Conservation (phyloP, 805 yeast genomes). For the Yarrowia sp. region DNA sequence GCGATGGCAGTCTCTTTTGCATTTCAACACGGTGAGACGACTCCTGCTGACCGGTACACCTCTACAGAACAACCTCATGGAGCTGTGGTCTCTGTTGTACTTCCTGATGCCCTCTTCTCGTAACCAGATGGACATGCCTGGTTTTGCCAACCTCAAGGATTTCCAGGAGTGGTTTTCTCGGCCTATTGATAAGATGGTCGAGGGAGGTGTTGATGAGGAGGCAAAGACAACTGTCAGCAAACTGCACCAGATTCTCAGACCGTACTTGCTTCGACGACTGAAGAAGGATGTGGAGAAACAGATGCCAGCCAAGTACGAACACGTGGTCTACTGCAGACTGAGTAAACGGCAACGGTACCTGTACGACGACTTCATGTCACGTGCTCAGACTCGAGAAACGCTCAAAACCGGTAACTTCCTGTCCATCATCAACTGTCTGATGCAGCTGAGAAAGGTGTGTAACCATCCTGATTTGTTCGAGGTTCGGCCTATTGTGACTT, state of each 20-base stretch:
- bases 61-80: constrained; percentile 89
- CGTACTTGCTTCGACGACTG: constrained; percentile 84
- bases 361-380: constrained; percentile 95
- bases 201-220: constrained; percentile 63
- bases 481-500: constrained; percentile 89
- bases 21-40: constrained; percentile 89
- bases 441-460: constrained; percentile 96
- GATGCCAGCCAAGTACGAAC: constrained; percentile 98
- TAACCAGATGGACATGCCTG: constrained; percentile 65
- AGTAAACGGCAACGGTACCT: constrained; percentile 89
- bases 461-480: constrained; percentile 96
- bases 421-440: constrained; percentile 92
- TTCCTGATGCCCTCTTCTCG: constrained; percentile 92
- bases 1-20: constrained; percentile 93
- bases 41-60: constrained; percentile 95
- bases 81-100: constrained; percentile 91
- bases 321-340: constrained; percentile 83
- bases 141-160: constrained; percentile 93
- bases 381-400: constrained; percentile 93
- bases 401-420: constrained; percentile 90
- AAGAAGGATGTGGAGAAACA: constrained; percentile 97
- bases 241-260: constrained; percentile 89
- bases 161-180: constrained; percentile 99
- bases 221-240: constrained; percentile 82
- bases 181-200: constrained; percentile 91